Evolutionary conservation across 306 rosid species (phyloP).

Genomic region (Dryas drummondii): DNA sequence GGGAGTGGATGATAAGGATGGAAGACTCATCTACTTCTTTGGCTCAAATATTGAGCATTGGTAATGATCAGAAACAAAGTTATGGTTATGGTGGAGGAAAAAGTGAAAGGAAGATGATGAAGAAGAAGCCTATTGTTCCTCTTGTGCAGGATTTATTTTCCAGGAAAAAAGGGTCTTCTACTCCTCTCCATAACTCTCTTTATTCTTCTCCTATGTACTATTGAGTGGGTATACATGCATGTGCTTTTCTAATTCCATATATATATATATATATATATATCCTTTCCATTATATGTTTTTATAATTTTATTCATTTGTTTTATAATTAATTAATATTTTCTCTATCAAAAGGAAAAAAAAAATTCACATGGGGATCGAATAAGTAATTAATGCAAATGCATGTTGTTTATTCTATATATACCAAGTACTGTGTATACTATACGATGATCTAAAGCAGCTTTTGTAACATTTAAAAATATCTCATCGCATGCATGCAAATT

Average conservation of each 20-base stretch:
- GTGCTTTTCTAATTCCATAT: neutral
- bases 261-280: no score
- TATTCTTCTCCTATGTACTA: conserved; percentile 44
- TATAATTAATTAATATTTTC: no score
- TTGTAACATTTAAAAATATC: neutral
- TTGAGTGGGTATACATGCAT: neutral
- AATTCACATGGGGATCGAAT: neutral
- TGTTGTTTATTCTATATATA: neutral
- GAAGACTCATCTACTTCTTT: conserved; percentile 30
- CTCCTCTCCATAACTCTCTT: conserved; percentile 34
- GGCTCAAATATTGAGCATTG: conserved; percentile 57
- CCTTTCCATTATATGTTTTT: no score
- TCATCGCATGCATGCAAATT: neutral
- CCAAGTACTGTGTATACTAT: neutral
- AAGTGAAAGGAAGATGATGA: conserved; percentile 24
- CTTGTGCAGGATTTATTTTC: conserved; percentile 58
- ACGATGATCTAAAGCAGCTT: neutral
- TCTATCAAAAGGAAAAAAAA: neutral
- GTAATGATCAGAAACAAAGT: conserved; percentile 20
- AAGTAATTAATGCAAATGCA: neutral
- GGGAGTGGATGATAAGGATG: conserved; percentile 29
- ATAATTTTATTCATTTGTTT: no score
- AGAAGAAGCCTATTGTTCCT: conserved; percentile 86
- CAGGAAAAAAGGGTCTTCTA: conserved; percentile 43
- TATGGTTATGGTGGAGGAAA: conserved; percentile 15